Percentiles rank a stretch among this genome's conserved stretches.
Evolutionary conservation across 2,329 filamentous ascomycete genomes (phyloP).

Genomic region (Clathrospora elynae): DNA sequence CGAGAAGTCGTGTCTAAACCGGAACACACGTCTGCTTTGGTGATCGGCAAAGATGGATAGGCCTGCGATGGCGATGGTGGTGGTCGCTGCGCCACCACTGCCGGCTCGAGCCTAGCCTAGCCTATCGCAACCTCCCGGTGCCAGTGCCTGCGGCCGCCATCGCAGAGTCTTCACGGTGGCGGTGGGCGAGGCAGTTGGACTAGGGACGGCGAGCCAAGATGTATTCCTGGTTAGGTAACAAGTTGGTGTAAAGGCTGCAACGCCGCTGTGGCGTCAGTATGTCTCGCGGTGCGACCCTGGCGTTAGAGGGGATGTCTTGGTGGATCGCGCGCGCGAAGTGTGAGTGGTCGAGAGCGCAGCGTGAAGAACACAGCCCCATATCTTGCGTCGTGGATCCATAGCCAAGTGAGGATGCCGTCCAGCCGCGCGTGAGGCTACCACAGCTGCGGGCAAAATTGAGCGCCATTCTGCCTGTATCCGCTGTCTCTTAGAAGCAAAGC

Average conservation of each 20-base stretch:
- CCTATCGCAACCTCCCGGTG: no score
- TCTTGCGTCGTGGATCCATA: constrained; percentile 14
- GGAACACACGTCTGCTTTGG: not conserved
- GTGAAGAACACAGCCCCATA: constrained; percentile 6
- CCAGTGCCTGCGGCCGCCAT: no score
- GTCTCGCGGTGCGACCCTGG: not conserved
- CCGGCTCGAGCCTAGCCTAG: not conserved
- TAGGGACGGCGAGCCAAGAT: not conserved
- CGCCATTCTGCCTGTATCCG: not conserved
- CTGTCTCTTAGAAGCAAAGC: not conserved
- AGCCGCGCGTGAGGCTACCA: constrained; percentile 14
- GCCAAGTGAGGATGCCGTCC: constrained; percentile 8
- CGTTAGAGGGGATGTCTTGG: no score
- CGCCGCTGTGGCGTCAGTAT: constrained; percentile 2
- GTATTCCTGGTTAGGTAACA: not conserved
- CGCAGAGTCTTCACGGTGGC: no score
- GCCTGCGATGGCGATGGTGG: not conserved
- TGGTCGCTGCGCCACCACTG: not conserved
- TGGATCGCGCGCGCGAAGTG: no score
- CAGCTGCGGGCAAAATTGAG: constrained; percentile 3
- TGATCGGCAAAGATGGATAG: not conserved
- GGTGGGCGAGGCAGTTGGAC: not conserved
- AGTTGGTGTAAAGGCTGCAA: not conserved
- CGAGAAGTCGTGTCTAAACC: not conserved
- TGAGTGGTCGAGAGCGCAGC: constrained; percentile 3